These are phyloP conservation scores for Pestalotiopsis sp. DNA, from an alignment of 2,329 filamentous ascomycete genomes.

Conservation along the genomic window DNA sequence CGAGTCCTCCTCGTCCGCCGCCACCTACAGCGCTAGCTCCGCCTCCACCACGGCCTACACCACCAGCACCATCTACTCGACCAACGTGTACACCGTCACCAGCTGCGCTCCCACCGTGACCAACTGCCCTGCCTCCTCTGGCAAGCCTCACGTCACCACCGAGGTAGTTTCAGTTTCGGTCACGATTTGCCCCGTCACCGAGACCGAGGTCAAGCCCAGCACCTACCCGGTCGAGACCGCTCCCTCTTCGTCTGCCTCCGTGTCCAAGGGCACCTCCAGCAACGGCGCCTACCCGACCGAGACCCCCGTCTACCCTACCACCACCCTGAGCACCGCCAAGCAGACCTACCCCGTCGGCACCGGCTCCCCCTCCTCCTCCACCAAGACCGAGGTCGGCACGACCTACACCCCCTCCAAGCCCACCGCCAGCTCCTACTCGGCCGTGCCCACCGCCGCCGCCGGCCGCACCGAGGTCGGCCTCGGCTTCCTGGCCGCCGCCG, in stretches of 20 bases:
- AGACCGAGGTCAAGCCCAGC: not conserved
- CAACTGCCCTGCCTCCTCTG: slow-evolving; percentile 12
- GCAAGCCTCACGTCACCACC: slow-evolving; percentile 6
- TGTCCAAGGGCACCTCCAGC: not conserved
- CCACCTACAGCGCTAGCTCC: not conserved
- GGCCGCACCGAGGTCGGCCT: not conserved
- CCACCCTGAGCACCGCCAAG: not conserved
- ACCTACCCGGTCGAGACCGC: not conserved
- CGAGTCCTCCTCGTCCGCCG: not conserved
- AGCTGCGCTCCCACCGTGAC: slow-evolving; percentile 6
- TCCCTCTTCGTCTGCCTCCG: not conserved
- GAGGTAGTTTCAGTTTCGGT: not conserved
- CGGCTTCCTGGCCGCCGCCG: not conserved
- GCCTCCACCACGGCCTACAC: not conserved
- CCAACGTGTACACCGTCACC: slow-evolving; percentile 9
- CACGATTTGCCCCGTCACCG: slow-evolving; percentile 14
- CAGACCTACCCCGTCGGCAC: slow-evolving; percentile 8
- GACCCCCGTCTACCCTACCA: slow-evolving; percentile 7
- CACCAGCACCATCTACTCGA: not conserved
- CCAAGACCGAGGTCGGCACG: slow-evolving; percentile 2
- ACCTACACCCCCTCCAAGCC: slow-evolving; percentile 9
- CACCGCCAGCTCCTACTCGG: not conserved
- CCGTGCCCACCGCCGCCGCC: slow-evolving; percentile 1
- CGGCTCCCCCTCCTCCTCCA: not conserved
- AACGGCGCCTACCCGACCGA: not conserved